Base-by-base conservation (phyloP, 176 grass and related monocot genomes). In the Chrysopogon serrulatus region DNA sequence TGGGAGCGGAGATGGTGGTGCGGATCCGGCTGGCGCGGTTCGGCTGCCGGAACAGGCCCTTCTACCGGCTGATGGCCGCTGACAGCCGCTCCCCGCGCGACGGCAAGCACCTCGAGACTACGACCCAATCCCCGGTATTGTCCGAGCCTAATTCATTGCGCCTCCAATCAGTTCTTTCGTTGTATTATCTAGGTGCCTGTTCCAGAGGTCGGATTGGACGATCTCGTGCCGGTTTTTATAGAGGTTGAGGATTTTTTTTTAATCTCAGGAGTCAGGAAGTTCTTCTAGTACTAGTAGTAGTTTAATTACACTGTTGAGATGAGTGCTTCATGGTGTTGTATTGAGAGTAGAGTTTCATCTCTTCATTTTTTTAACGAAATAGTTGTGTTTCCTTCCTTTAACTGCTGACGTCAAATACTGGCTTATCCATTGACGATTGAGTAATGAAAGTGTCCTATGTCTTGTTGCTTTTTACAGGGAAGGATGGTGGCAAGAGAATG, bases 401-500 rank as follows among this genome's bases (percentile, higher is more conserved):
- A 9, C 33, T 16, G 11, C 8, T 34, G 19, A 23, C 10, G 19
- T 17, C 17, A 30, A 42, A 63, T 30, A 19, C 1, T 49, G 3
- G 7, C 24, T 2, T 4, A 76, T 17, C 24, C 39, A 4, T 43
- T 16, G 13, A 49, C 1, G 10, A 63, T 30, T 30, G 76, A 12
- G 8, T 13, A 37, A 5, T 87, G 47, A 19, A 63, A 37, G 3
- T 39, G 7, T 78, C 11, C 5, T 70, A 3, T 64, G 41, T 40
- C 68, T 3, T 78, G 36, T 76, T 34, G 9, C 3, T 26, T 21
- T 68, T 39, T 80, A 31, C 84, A 88, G 90, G 90, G 77, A 64
- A 94, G 59, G 91, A 94, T 66, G 91, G 85, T 49, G 82, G 82
- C 59, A 94, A 92, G 89, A 90, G 87, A n/a, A 94, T 92, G 87